Evolutionary conservation across 2,329 filamentous ascomycete species (phyloP).

Genomic region (Tolypocladium capitatum): DNA sequence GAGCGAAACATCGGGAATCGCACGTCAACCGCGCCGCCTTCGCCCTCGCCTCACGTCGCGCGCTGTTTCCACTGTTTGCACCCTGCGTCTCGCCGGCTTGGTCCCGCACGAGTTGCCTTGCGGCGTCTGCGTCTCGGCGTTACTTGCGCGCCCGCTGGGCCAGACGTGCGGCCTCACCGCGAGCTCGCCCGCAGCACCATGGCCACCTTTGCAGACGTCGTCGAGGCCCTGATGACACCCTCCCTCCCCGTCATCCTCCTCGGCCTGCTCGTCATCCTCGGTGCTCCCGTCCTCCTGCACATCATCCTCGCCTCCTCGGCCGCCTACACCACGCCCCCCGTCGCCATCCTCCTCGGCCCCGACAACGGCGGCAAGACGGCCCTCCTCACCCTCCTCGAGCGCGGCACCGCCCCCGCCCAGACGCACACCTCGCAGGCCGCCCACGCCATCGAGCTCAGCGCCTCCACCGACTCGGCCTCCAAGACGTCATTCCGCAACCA

Average conservation of each 20-base stretch:
- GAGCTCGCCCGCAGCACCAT: slow-evolving; percentile 14
- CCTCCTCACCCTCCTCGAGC: slow-evolving; percentile 62
- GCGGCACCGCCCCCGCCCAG: slow-evolving; percentile 28
- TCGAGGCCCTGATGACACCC: slow-evolving; percentile 46
- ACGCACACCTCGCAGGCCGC: slow-evolving; percentile 44
- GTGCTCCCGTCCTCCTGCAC: slow-evolving; percentile 68
- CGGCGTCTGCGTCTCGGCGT: background rate
- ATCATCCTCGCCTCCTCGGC: slow-evolving; percentile 54
- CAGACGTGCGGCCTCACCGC: background rate
- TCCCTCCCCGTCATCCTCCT: slow-evolving; percentile 49
- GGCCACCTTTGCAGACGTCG: slow-evolving; percentile 23
- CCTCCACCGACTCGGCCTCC: slow-evolving; percentile 30
- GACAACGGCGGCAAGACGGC: slow-evolving; percentile 78
- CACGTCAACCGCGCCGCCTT: no score
- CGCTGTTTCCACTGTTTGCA: no score
- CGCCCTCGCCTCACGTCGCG: no score
- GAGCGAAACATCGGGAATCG: no score
- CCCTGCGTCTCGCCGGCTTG: background rate
- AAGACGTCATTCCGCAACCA: slow-evolving; percentile 39
- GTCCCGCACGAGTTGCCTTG: no score
- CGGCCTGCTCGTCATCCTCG: slow-evolving; percentile 56
- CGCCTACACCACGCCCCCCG: slow-evolving; percentile 54
- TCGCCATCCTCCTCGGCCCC: slow-evolving; percentile 70
- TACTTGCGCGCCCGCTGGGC: slow-evolving; percentile 2
- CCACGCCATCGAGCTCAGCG: slow-evolving; percentile 41